Base-by-base conservation (phyloP, 345 rosid genomes). In the Firmiana major region DNA sequence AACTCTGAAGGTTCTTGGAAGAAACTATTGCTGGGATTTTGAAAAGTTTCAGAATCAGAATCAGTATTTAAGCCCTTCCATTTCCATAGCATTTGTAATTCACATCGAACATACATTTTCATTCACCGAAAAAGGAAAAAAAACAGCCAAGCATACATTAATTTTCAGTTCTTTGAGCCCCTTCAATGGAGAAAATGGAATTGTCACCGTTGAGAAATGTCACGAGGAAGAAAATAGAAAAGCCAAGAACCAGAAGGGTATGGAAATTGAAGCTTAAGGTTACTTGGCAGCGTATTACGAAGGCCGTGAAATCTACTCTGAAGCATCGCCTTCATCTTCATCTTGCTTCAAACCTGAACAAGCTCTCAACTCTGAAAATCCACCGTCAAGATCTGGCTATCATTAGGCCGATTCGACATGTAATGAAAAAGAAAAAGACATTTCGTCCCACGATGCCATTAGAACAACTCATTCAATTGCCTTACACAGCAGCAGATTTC, bases 401-500 rank as follows among this genome's bases (percentile, higher is more conserved):
- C 45, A 71, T 71, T 49, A 71, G 77, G 31, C 43, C 82, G 19
- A 60, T 72, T 57, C 81, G 17, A 65, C 69, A 15, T 24, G 75
- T 77, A 13, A 13, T 49, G 72, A 81, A 72, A 38, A 64, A 80
- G 83, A 86, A 76, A 10, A 80, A 75, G 34, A 2, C 85, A 6
- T 55, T 63, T 34, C 79, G 77, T n/a, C 66, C 87, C 15, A 77
- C 74, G 66, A 87, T 82, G 55, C 75, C 90, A 0, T 81, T 88
- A 3, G 88, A 80, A 24, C 43, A 53, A 48, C 86, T 90, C 24
- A 83, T 90, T 45, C 80, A 74, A 68, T 79, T 80, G 78, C 90
- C 89, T 0, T 81, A 81, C 40, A 78, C 86, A 31, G 87, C 92
- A 0, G 55, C 82, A 0, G 87, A 88, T 87, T 88, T 90, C 49